Conservation (phyloP, 306 rosid genomes). For the Prunus dulcis region DNA sequence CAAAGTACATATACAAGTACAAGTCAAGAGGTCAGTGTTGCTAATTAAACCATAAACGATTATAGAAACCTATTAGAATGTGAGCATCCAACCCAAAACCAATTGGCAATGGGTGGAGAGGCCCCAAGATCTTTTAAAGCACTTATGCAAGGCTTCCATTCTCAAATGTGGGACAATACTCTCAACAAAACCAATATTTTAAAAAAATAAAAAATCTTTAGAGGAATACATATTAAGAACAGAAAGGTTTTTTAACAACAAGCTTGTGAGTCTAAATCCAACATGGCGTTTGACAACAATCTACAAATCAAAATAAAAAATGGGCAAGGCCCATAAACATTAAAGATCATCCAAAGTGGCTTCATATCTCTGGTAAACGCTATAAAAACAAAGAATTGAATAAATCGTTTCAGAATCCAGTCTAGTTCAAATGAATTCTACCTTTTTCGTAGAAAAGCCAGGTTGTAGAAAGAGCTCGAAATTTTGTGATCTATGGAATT, state of each 20-base stretch:
- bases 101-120: background rate
- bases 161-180: too few relatives aligned
- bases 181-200: background rate
- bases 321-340: background rate
- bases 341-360: background rate
- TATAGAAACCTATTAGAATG: background rate
- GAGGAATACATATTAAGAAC: background rate
- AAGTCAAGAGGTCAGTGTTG: constrained; percentile 10
- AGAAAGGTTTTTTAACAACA: background rate
- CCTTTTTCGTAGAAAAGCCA: background rate
- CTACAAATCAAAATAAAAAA: background rate
- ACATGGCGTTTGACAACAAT: background rate
- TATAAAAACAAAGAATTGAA: background rate
- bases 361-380: background rate
- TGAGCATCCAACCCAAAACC: too few relatives aligned
- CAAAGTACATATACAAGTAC: background rate
- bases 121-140: too few relatives aligned
- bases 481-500: background rate
- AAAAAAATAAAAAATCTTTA: background rate
- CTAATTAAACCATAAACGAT: constrained; percentile 3
- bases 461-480: background rate
- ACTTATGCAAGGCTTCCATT: too few relatives aligned
- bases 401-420: background rate
- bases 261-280: background rate
- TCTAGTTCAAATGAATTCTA: background rate